Percentiles rank a stretch among this genome's conserved stretches.
Conservation (phyloP, 306 rosid species). For the Pyrus bretschneideri region DNA sequence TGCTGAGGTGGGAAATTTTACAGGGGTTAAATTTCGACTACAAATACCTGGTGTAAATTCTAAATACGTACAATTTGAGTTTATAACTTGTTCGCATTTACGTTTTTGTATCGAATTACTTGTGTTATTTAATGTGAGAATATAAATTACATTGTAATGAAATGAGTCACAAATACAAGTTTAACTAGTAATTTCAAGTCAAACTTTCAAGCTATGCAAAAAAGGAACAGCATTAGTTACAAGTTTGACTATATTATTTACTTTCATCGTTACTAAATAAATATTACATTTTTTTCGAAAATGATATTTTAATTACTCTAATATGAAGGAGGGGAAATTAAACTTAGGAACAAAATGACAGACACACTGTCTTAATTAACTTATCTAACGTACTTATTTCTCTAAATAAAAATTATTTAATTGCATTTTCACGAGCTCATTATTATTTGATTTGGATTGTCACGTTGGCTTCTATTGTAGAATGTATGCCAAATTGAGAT, state of each 20-base stretch:
- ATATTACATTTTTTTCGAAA: no score
- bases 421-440: neutral
- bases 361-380: neutral
- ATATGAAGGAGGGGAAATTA: neutral
- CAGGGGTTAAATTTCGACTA: neutral
- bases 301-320: no score
- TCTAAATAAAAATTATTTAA: neutral
- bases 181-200: neutral
- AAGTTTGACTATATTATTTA: neutral
- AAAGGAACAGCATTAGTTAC: neutral
- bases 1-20: slow-evolving; percentile 38
- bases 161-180: neutral
- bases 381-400: neutral
- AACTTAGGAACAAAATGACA: neutral
- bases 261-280: neutral
- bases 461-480: neutral
- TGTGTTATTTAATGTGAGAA: neutral
- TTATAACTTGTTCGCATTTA: neutral
- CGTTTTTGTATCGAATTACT: neutral
- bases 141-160: no score
- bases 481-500: neutral
- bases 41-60: neutral
- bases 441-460: neutral
- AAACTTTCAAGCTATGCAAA: neutral
- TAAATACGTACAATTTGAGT: neutral